phyloP scores from a whole-genome alignment of 345 rosid genomes.

The Syzygium oleosum region DNA sequence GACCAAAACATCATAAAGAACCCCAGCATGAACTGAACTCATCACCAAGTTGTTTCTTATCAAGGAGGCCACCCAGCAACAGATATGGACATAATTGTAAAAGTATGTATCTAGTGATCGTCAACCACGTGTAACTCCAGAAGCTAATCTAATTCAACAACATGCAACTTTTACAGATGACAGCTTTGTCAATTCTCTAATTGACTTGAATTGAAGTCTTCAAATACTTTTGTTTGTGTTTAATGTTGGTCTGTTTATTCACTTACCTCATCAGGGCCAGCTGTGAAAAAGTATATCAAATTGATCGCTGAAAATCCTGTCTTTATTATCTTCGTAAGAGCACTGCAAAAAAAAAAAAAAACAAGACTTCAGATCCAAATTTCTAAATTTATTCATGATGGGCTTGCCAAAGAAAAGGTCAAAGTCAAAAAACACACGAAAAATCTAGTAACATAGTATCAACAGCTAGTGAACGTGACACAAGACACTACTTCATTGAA shows the following conservation, averaged over 20 bases:
- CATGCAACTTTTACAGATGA: background rate
- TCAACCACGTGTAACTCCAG: background rate
- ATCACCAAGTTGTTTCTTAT: background rate
- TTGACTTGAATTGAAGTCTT: background rate
- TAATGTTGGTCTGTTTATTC: no score
- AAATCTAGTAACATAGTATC: background rate
- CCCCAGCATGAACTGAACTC: background rate
- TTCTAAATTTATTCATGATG: background rate
- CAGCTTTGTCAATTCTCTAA: background rate
- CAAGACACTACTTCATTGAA: background rate
- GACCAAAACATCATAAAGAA: background rate
- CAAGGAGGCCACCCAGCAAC: background rate
- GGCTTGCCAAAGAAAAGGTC: background rate
- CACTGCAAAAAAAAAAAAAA: slow-evolving; percentile 37
- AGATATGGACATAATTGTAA: background rate
- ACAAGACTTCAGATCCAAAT: background rate
- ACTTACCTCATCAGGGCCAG: slow-evolving; percentile 93
- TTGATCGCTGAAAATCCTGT: slow-evolving; percentile 94
- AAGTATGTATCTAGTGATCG: background rate
- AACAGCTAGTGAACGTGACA: background rate
- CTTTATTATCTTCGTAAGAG: slow-evolving; percentile 94
- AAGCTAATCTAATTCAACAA: background rate
- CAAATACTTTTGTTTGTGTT: background rate
- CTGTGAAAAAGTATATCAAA: slow-evolving; percentile 97
- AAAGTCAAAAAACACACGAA: background rate